These are phyloP conservation scores for Kingdonia uniflora DNA, from an alignment of 164 flowering plant species.

Conservation along the genomic window DNA sequence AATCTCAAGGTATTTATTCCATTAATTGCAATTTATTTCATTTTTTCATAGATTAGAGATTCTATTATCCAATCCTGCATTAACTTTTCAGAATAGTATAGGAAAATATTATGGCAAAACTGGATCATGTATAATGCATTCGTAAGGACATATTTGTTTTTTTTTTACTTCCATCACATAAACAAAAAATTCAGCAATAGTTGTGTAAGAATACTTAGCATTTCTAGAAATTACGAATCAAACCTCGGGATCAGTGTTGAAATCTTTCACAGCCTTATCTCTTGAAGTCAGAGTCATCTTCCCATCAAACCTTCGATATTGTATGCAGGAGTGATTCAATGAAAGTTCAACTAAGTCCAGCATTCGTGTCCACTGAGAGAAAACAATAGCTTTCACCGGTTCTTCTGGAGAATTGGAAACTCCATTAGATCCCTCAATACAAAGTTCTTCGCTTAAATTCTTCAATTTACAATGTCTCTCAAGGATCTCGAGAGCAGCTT, in stretches of 20 bases:
- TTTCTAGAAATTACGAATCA: conserved; percentile 11
- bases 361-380: conserved; percentile 98
- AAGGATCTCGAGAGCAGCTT: conserved; percentile 59
- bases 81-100: too few species aligned
- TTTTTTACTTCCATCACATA: too few species aligned
- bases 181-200: too few species aligned
- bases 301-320: conserved; percentile 85
- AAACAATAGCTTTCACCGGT: conserved; percentile 68
- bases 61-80: too few species aligned
- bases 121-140: too few species aligned
- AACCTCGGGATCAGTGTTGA: conserved; percentile 81
- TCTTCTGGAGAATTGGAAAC: conserved; percentile 14
- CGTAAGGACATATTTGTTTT: too few species aligned
- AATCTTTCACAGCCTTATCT: conserved; percentile 78
- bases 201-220: too few species aligned
- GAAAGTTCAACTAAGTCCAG: conserved; percentile 69
- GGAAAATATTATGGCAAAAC: too few species aligned
- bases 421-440: conserved; percentile 11
- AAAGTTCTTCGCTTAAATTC: not conserved
- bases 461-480: conserved; percentile 25
- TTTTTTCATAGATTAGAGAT: too few species aligned
- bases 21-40: too few species aligned
- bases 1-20: too few species aligned
- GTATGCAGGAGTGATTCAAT: conserved; percentile 33
- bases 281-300: conserved; percentile 67